Evolutionary conservation across 2,329 filamentous ascomycete genomes (phyloP).

Genomic region (Colletotrichum australisinense): DNA sequence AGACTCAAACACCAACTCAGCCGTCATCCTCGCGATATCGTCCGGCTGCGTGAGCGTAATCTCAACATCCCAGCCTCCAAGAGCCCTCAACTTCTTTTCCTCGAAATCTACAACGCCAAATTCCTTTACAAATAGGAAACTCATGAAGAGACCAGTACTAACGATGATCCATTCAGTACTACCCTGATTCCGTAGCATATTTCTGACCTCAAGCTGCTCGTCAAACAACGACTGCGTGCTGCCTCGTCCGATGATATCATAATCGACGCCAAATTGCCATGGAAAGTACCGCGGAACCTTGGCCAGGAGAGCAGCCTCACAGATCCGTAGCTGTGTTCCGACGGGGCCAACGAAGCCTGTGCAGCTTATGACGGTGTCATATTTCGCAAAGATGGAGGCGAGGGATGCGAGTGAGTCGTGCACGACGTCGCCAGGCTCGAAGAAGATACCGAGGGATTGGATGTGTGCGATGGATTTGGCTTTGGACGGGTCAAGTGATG

Average conservation of each 20-base stretch:
- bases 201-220: slow-evolving; percentile 72
- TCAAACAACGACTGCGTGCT: slow-evolving; percentile 74
- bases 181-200: slow-evolving; percentile 59
- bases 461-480: slow-evolving; percentile 47
- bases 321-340: slow-evolving; percentile 68
- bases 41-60: slow-evolving; percentile 71
- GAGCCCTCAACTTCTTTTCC: slow-evolving; percentile 56
- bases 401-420: slow-evolving; percentile 50
- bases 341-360: slow-evolving; percentile 68
- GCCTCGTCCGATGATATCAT: slow-evolving; percentile 70
- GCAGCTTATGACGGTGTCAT: slow-evolving; percentile 68
- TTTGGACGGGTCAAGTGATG: slow-evolving; percentile 51
- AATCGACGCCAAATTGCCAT: slow-evolving; percentile 82
- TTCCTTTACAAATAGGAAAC: slow-evolving; percentile 71
- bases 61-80: slow-evolving; percentile 71
- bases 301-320: slow-evolving; percentile 64
- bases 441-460: slow-evolving; percentile 48
- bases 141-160: slow-evolving; percentile 77
- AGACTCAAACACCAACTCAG: slow-evolving; percentile 63
- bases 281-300: slow-evolving; percentile 68
- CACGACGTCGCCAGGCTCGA: slow-evolving; percentile 60
- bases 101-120: slow-evolving; percentile 72
- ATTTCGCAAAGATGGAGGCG: slow-evolving; percentile 54
- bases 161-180: slow-evolving; percentile 71
- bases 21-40: slow-evolving; percentile 73